Conservation (phyloP, 1,284 basidiomycete genomes). For the Naganishia liquefaciens region DNA sequence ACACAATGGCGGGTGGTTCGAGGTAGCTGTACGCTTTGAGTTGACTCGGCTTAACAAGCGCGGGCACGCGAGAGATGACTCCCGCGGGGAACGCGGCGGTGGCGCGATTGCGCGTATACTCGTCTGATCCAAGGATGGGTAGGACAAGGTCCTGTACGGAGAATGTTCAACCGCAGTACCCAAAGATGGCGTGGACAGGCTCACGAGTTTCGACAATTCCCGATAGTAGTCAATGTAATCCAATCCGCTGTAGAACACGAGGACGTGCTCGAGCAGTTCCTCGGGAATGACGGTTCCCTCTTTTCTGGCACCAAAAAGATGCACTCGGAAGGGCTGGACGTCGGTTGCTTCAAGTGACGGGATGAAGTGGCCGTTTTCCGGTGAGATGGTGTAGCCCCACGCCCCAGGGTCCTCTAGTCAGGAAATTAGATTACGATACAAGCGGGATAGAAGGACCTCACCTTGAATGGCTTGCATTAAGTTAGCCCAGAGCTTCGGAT, state of each 20-base stretch:
- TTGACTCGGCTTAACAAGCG: slow-evolving; percentile 11
- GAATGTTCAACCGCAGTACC: no score
- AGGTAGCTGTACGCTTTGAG: slow-evolving; percentile 17
- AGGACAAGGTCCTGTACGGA: slow-evolving; percentile 8
- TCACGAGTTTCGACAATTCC: slow-evolving; percentile 2
- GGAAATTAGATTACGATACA: background rate
- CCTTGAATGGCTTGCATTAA: slow-evolving; percentile 13
- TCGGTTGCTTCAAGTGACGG: background rate
- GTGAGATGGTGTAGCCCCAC: slow-evolving; percentile 18
- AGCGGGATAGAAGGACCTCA: background rate
- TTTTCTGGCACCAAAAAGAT: slow-evolving; percentile 10
- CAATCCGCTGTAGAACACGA: slow-evolving; percentile 10
- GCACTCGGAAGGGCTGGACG: slow-evolving; percentile 10
- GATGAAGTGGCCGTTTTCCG: slow-evolving; percentile 8
- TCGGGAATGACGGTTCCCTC: background rate
- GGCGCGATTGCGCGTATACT: slow-evolving; percentile 6
- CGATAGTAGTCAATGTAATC: slow-evolving; percentile 13
- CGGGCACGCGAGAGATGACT: slow-evolving; percentile 11
- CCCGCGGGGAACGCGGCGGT: slow-evolving; percentile 22
- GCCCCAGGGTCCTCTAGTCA: background rate
- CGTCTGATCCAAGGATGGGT: slow-evolving; percentile 1
- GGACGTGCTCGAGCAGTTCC: slow-evolving; percentile 15
- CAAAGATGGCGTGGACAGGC: no score
- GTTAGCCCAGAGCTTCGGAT: background rate
- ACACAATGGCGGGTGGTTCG: slow-evolving; percentile 8